Conservation (phyloP, 2,329 filamentous ascomycete species). For the Colletotrichum spinosum region DNA sequence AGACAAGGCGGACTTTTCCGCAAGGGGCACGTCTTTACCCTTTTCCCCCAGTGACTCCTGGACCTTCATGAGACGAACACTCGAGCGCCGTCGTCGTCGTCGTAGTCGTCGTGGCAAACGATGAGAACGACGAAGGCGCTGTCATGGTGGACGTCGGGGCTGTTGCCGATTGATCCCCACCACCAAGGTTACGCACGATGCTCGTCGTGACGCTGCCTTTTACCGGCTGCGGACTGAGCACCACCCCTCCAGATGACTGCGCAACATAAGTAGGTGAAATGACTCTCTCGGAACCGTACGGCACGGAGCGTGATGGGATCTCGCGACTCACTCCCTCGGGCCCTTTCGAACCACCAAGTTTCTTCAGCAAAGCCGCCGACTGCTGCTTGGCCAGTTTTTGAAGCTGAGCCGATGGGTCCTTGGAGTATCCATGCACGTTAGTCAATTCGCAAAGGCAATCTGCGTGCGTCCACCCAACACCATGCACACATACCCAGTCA, state of each 20-base stretch:
- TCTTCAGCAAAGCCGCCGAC: conserved; percentile 69
- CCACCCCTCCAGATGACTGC: conserved; percentile 46
- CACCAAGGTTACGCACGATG: conserved; percentile 47
- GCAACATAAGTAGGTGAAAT: conserved; percentile 58
- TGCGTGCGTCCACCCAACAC: conserved; percentile 58
- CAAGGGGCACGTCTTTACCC: conserved; percentile 54
- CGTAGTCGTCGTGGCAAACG: neutral
- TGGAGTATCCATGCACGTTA: conserved; percentile 62
- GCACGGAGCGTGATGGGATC: conserved; percentile 62
- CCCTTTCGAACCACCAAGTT: conserved; percentile 53
- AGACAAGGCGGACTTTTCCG: conserved; percentile 51
- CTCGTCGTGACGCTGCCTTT: conserved; percentile 53
- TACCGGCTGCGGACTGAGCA: conserved; percentile 56
- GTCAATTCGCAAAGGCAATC: conserved; percentile 67
- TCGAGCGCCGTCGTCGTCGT: conserved; percentile 45
- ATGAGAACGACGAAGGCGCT: too few species aligned
- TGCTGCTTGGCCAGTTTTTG: conserved; percentile 77
- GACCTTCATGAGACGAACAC: conserved; percentile 62
- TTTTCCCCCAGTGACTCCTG: conserved; percentile 65
- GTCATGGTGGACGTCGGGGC: neutral
- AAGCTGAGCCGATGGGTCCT: conserved; percentile 79
- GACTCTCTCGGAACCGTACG: conserved; percentile 64
- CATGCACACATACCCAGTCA: conserved; percentile 91
- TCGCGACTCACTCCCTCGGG: conserved; percentile 50
- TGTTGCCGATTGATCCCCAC: conserved; percentile 33